phyloP scores from a whole-genome alignment of 176 grass and related monocot genomes.

The Hyparrhenia diplandra region DNA sequence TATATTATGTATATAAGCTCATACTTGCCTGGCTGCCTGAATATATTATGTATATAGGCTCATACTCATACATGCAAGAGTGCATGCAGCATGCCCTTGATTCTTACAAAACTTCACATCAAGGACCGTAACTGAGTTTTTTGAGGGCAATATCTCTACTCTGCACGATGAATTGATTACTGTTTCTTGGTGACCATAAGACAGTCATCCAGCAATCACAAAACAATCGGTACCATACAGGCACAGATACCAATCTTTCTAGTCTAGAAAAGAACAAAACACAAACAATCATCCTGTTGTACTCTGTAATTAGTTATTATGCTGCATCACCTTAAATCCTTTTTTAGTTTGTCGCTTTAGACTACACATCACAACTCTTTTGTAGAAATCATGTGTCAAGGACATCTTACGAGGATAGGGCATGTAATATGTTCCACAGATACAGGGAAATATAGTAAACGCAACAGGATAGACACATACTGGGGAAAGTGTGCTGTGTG shows the following conservation, averaged over 20 bases:
- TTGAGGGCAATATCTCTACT: background rate
- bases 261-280: background rate
- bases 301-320: background rate
- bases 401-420: background rate
- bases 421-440: background rate
- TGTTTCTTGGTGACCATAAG: background rate
- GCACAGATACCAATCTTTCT: background rate
- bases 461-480: constrained; percentile 23
- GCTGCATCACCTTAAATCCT: background rate
- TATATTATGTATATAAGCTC: no score
- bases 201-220: background rate
- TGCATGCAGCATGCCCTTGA: background rate
- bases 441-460: background rate
- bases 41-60: background rate
- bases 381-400: background rate
- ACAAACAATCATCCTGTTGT: background rate
- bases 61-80: background rate
- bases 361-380: background rate
- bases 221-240: background rate
- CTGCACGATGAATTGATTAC: background rate
- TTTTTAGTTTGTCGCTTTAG: background rate
- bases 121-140: background rate
- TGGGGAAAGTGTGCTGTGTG: constrained; percentile 58
- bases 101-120: background rate
- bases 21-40: constrained; percentile 3